phyloP scores from a whole-genome alignment of 441 rosid genomes.

The Sinapis alba region DNA sequence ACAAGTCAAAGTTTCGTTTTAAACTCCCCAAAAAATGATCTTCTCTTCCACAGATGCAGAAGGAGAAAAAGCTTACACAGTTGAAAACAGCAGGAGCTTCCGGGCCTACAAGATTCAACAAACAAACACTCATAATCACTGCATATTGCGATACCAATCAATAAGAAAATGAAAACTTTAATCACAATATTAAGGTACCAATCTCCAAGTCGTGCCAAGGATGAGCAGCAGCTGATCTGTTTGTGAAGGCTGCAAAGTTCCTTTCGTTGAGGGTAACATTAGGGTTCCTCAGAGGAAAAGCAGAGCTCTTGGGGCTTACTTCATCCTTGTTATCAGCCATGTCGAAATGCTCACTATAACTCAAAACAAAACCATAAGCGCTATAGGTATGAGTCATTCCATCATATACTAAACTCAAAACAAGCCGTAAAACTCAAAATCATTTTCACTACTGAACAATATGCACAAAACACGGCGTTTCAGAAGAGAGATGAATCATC shows the following conservation, averaged over 20 bases:
- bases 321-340: constrained; percentile 61
- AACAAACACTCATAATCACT: constrained; percentile 16
- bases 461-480: not conserved
- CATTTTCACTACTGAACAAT: not conserved
- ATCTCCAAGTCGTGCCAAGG: constrained; percentile 94
- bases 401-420: constrained; percentile 6
- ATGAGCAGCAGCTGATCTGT: constrained; percentile 85
- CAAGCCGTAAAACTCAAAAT: not conserved
- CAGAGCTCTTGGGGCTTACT: constrained; percentile 37
- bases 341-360: constrained; percentile 14
- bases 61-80: constrained; percentile 56
- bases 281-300: constrained; percentile 40
- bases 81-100: constrained; percentile 87
- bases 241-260: constrained; percentile 76
- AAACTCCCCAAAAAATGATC: not conserved
- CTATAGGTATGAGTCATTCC: not conserved
- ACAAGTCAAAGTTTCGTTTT: not conserved
- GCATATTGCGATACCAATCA: too few species aligned
- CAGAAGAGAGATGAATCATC: constrained; percentile 3
- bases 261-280: constrained; percentile 51
- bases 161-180: not conserved
- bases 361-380: not conserved
- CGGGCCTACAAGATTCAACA: constrained; percentile 63
- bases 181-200: constrained; percentile 47
- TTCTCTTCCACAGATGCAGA: constrained; percentile 3